A percentile compares a stretch with the other conserved stretches of the same genome.
These are phyloP conservation scores for Fusarium verrucosum DNA, from an alignment of 2,329 filamentous ascomycete species.

Conservation along the genomic window DNA sequence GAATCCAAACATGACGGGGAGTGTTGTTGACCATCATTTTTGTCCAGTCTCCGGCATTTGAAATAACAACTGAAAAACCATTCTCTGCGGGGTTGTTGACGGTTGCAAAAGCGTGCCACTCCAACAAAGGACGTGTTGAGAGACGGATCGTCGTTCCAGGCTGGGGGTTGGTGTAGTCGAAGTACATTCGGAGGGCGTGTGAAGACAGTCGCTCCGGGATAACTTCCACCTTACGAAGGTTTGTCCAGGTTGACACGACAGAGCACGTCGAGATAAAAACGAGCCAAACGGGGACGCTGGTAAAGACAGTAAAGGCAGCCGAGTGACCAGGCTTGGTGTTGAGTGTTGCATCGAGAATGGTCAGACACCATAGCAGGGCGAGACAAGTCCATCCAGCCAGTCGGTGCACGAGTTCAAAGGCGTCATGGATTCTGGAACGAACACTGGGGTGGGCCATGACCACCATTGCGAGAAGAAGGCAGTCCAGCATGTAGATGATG, in stretches of 20 bases:
- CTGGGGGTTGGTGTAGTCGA: conserved; percentile 64
- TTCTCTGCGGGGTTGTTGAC: conserved; percentile 62
- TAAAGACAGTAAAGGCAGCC: conserved; percentile 42
- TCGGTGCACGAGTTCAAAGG: conserved; percentile 30
- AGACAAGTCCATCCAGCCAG: conserved; percentile 33
- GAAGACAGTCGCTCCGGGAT: conserved; percentile 69
- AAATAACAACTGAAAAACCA: conserved; percentile 71
- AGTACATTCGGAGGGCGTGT: conserved; percentile 75
- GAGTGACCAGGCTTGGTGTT: conserved; percentile 58
- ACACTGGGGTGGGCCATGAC: conserved; percentile 29
- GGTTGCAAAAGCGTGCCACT: conserved; percentile 77
- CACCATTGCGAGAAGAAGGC: conserved; percentile 20
- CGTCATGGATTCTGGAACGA: conserved; percentile 24
- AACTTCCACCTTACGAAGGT: conserved; percentile 70
- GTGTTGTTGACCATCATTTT: conserved; percentile 67
- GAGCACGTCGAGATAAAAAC: conserved; percentile 67
- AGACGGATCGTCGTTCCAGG: conserved; percentile 60
- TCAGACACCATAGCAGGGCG: conserved; percentile 23
- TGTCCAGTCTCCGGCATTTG: conserved; percentile 72
- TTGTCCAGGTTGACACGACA: conserved; percentile 74
- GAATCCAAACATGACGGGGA: conserved; percentile 68
- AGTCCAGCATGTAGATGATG: conserved; percentile 23
- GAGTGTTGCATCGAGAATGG: conserved; percentile 64
- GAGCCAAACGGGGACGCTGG: conserved; percentile 65
- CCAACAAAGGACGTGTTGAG: conserved; percentile 66